Percentiles rank a stretch among this genome's conserved stretches.
Evolutionary conservation across 2,329 filamentous ascomycete genomes (phyloP).

Genomic region (Rutstroemia sp.): DNA sequence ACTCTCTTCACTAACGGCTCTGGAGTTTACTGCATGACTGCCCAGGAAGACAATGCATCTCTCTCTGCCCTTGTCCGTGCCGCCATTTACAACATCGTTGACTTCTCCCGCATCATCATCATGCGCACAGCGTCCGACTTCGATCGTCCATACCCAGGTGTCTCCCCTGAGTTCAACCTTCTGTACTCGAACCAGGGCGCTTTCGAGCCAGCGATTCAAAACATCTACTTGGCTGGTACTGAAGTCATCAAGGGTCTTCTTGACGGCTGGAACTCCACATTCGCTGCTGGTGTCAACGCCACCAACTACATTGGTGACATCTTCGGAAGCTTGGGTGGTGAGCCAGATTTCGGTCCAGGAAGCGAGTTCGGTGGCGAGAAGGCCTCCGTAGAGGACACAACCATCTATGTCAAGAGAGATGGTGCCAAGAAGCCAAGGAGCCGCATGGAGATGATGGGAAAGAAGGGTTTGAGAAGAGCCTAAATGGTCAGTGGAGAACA

Average conservation of each 20-base stretch:
- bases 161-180: constrained; percentile 51
- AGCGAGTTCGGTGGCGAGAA: constrained; percentile 4
- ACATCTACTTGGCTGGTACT: constrained; percentile 59
- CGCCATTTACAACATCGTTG: constrained; percentile 44
- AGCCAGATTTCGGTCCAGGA: constrained; percentile 53
- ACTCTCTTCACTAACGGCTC: constrained; percentile 59
- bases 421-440: background rate
- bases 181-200: constrained; percentile 53
- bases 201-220: constrained; percentile 54
- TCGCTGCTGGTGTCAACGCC: constrained; percentile 38
- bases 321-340: constrained; percentile 57
- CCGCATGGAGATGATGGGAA: constrained; percentile 5
- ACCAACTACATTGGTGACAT: constrained; percentile 63
- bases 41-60: constrained; percentile 66
- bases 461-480: constrained; percentile 3
- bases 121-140: constrained; percentile 66
- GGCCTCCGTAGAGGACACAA: background rate
- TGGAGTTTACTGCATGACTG: constrained; percentile 61
- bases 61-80: constrained; percentile 58
- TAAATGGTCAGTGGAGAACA: background rate
- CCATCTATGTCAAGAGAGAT: constrained; percentile 1
- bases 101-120: constrained; percentile 60
- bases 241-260: constrained; percentile 55
- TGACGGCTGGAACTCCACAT: constrained; percentile 51
- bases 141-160: constrained; percentile 56